phyloP scores from a whole-genome alignment of 176 grass and related monocot species.

The Oryza australiensis region DNA sequence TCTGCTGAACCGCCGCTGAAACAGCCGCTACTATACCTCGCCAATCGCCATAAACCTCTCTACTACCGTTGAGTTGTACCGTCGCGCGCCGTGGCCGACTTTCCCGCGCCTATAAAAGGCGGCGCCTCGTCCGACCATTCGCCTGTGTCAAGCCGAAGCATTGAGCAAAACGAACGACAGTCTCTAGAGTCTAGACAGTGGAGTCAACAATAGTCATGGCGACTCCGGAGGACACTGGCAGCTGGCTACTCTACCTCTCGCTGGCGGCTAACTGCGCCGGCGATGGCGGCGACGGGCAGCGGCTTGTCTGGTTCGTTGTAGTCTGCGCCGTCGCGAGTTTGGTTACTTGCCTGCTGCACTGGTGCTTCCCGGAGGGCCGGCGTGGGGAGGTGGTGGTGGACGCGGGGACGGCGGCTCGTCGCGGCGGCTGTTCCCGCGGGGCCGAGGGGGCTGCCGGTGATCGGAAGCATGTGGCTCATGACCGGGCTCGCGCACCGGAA shows the following conservation, averaged over 20 bases:
- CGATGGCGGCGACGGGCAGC: conserved; percentile 17
- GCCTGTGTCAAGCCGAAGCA: not conserved
- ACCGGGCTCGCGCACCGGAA: conserved; percentile 79
- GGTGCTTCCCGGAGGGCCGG: conserved; percentile 65
- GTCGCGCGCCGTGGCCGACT: not conserved
- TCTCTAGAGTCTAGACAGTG: not conserved
- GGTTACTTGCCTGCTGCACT: conserved; percentile 51
- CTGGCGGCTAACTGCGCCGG: conserved; percentile 54
- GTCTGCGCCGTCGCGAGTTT: not conserved
- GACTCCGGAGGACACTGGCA: conserved; percentile 33
- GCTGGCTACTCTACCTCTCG: conserved; percentile 63
- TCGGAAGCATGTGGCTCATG: conserved; percentile 94
- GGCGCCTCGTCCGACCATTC: not conserved
- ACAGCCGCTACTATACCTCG: too few species aligned
- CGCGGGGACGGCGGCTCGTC: not conserved
- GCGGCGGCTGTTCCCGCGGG: conserved; percentile 27
- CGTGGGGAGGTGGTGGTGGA: conserved; percentile 71
- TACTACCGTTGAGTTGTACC: too few species aligned
- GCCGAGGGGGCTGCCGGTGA: conserved; percentile 62
- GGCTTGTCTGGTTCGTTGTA: conserved; percentile 25
- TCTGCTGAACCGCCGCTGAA: too few species aligned
- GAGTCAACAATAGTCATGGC: conserved; percentile 12
- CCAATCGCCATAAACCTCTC: too few species aligned
- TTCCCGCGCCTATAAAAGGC: not conserved
- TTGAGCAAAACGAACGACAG: not conserved